phyloP scores from a whole-genome alignment of 108 stramenopile species.

The Parietichytrium sp. region DNA sequence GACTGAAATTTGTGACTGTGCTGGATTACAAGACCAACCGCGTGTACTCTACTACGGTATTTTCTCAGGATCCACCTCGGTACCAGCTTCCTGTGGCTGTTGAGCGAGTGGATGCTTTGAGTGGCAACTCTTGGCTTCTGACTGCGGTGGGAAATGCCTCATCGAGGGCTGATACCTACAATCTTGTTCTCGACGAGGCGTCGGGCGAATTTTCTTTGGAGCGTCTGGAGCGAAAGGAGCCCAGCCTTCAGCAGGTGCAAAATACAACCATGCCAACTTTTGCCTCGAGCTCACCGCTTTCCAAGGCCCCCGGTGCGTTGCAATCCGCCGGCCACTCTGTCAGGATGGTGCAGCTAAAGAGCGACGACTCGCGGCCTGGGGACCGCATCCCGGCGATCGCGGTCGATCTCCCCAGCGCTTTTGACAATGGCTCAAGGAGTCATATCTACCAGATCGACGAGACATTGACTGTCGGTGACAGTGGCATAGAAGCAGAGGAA shows the following conservation, averaged over 20 bases:
- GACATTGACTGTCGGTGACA: not conserved
- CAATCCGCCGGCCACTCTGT: not conserved
- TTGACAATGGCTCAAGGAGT: not conserved
- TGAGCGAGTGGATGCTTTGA: not conserved
- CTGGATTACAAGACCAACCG: not conserved
- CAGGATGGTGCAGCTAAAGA: conserved; percentile 9
- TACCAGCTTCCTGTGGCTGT: conserved; percentile 3
- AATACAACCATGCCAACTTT: conserved; percentile 21
- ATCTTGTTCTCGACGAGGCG: not conserved
- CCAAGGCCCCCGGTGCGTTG: not conserved
- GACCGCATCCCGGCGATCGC: conserved; percentile 35
- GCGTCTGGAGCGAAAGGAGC: not conserved
- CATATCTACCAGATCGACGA: conserved; percentile 26
- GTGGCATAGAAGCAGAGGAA: not conserved
- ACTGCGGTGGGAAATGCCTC: not conserved
- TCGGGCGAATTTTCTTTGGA: not conserved
- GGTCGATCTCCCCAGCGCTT: conserved; percentile 28
- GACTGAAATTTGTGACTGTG: not conserved
- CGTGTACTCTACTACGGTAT: not conserved
- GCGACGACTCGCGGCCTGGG: not conserved
- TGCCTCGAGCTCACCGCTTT: not conserved
- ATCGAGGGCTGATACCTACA: not conserved
- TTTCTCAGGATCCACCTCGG: not conserved
- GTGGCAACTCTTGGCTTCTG: conserved; percentile 5
- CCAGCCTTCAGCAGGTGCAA: not conserved